Percentiles rank a stretch among this genome's conserved stretches.
Conservation (phyloP, 1,139 yeast genomes). For the Geotrichum phurueaensis region DNA sequence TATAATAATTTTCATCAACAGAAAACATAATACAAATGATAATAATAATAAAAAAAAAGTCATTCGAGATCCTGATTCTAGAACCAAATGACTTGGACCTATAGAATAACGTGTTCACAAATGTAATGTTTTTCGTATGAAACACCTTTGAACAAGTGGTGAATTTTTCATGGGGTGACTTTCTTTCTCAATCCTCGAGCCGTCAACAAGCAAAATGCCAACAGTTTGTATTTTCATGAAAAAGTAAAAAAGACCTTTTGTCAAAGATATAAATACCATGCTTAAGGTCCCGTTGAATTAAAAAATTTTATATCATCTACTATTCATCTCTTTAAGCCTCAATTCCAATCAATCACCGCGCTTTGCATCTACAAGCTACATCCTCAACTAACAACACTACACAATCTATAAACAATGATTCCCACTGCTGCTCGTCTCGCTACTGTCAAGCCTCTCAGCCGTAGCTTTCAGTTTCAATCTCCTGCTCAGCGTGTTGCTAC, state of each 20-base stretch:
- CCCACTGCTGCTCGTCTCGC: constrained; percentile 14
- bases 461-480: constrained; percentile 1
- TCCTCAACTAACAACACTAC: not conserved
- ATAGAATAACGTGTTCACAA: not conserved
- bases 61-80: not conserved
- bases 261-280: not conserved
- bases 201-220: not conserved
- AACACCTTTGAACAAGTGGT: not conserved
- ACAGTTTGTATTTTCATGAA: not conserved
- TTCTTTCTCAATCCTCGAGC: not conserved
- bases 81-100: not conserved
- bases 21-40: not conserved
- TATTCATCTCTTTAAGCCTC: not conserved
- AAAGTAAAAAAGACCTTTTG: not conserved
- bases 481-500: constrained; percentile 2
- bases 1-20: not conserved
- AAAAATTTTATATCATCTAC: not conserved
- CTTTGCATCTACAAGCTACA: not conserved
- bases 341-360: not conserved
- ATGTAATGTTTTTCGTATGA: not conserved
- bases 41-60: not conserved
- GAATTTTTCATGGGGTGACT: not conserved
- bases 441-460: constrained; percentile 6
- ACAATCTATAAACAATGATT: constrained; percentile 1
- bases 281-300: not conserved